Base-by-base conservation (phyloP, 768 basidiomycete species). In the Coprinopsis strossmayeri region DNA sequence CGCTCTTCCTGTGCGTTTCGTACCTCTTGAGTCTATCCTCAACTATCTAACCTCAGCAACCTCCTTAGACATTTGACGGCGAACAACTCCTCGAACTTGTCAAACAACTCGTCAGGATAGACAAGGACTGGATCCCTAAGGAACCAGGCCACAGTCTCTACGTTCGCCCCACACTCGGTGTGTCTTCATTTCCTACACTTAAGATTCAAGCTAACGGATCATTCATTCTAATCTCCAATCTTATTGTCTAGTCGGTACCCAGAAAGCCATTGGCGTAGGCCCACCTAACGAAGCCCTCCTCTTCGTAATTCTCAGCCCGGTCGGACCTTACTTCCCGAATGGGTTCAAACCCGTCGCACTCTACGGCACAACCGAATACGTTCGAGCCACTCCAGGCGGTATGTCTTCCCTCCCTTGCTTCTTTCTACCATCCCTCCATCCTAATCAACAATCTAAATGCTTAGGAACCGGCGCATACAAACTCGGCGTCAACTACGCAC, bases 291-390 rank as follows among this genome's bases (percentile, higher is more conserved):
- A 87, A 51, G 91, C 92, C 0, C 70, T 87, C 32, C 78, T 97
- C 30, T 97, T 90, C 65, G 84, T 96, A 51, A 85, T 98, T 58
- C 71, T 78, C 52, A 83, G 79, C 39, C 90, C 79, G 21, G 91
- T 91, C 12, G 90, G 91, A 23, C 90, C 91, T 2, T 93, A 90
- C 63, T 93, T 85, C 59, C 79, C 85, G 0, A 69, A 81, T 25
- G 91, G 91, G 11, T 94, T 93, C 76, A 94, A 94, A 65, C 91
- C 92, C 21, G 79, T 95, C 41, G 79, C 88, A n/a, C 73, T 94
- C 44, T 82, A 89, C 49, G 92, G 87, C 0, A 91, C 89, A 0
- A 88, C 86, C 0, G 80, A 90, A 59, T 84, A 80, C 59, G 82
- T 89, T 34, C 85, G 92, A 39, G 91, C 92, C 3, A 80, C 83